A percentile compares a stretch with the other conserved stretches of the same genome.
Conservation (phyloP, 257 asterid species). For the Apocynum venetum region DNA sequence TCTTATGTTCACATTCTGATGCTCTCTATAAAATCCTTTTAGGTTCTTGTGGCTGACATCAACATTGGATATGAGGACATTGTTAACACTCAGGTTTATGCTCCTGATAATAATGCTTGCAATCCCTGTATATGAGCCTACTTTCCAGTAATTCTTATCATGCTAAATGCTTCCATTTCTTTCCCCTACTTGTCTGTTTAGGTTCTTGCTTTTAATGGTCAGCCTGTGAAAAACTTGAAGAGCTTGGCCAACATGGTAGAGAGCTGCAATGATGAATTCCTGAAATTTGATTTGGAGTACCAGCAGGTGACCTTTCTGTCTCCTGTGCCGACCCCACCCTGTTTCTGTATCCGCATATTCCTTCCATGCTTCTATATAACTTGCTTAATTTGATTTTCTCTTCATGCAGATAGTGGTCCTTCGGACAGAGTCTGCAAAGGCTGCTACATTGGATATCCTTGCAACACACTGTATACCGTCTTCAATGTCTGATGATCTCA, state of each 20-base stretch:
- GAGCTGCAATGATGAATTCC: slow-evolving; percentile 63
- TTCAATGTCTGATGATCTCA: slow-evolving; percentile 87
- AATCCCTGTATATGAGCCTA: neutral
- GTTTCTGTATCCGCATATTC: neutral
- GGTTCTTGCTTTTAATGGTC: slow-evolving; percentile 82
- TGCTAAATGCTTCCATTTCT: neutral
- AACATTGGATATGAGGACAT: slow-evolving; percentile 93
- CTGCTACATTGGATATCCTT: slow-evolving; percentile 86
- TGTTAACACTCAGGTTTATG: slow-evolving; percentile 89
- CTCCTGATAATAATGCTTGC: neutral
- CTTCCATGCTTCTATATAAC: neutral
- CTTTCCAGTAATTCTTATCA: neutral
- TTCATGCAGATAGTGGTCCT: slow-evolving; percentile 74
- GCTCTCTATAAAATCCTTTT: slow-evolving; percentile 20
- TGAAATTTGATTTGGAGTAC: slow-evolving; percentile 84
- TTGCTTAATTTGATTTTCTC: neutral
- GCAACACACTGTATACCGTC: slow-evolving; percentile 85
- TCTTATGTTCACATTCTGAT: neutral
- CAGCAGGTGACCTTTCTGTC: slow-evolving; percentile 51
- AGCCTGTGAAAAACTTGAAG: slow-evolving; percentile 83
- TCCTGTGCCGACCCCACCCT: neutral
- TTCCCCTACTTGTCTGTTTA: slow-evolving; percentile 2
- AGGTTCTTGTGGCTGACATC: slow-evolving; percentile 97
- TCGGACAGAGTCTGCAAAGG: slow-evolving; percentile 66
- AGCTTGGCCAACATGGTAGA: slow-evolving; percentile 86